A percentile compares a stretch with the other conserved stretches of the same genome.
phyloP scores from a whole-genome alignment of 2,329 filamentous ascomycete species.

The Ascochyta clinopodiicola region DNA sequence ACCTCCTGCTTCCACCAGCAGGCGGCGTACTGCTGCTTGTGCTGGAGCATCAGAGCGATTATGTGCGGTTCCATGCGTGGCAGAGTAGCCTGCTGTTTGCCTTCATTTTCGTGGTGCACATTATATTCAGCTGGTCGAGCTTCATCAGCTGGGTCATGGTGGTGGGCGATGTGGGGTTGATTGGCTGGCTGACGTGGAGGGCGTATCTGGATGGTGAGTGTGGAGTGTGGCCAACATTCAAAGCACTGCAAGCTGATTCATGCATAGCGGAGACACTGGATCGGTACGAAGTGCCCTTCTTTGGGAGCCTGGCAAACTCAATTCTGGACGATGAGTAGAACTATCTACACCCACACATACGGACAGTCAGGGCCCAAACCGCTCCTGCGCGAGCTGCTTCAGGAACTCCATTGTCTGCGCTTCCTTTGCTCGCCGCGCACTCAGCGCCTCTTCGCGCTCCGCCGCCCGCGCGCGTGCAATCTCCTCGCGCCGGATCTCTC shows the following conservation, averaged over 20 bases:
- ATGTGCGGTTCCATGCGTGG: constrained; percentile 97
- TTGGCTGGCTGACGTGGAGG: constrained; percentile 75
- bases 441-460: constrained; percentile 79
- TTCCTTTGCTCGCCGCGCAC: constrained; percentile 76
- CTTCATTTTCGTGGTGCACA: constrained; percentile 71
- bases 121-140: constrained; percentile 84
- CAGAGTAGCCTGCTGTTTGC: constrained; percentile 87
- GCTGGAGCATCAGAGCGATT: constrained; percentile 93
- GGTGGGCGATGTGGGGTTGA: constrained; percentile 74
- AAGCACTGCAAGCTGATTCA: background rate
- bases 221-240: too few relatives aligned
- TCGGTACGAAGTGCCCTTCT: constrained; percentile 84
- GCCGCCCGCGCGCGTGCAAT: constrained; percentile 74
- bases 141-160: constrained; percentile 87
- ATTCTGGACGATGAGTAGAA: constrained; percentile 84
- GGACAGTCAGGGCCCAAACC: constrained; percentile 55
- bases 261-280: constrained; percentile 64
- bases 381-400: constrained; percentile 76
- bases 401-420: constrained; percentile 84
- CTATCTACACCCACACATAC: background rate
- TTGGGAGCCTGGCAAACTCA: constrained; percentile 83
- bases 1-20: constrained; percentile 81
- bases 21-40: constrained; percentile 85
- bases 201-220: constrained; percentile 82
- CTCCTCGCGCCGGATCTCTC: constrained; percentile 84